phyloP scores from a whole-genome alignment of 164 flowering plant genomes.

The Nymphaea colorata region DNA sequence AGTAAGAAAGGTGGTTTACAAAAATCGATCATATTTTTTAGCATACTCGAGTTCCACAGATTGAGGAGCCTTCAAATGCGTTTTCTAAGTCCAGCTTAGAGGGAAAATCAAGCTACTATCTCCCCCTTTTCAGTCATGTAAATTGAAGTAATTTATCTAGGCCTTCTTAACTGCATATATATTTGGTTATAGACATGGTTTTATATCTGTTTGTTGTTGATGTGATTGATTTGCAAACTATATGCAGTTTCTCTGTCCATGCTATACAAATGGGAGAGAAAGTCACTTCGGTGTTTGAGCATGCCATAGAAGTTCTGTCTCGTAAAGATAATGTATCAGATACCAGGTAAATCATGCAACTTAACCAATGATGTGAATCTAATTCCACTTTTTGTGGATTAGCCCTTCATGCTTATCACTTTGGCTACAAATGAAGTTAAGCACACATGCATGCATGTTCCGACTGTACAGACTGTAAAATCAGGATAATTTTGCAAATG shows the following conservation, averaged over 20 bases:
- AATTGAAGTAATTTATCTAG: constrained; percentile 53
- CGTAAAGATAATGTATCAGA: constrained; percentile 60
- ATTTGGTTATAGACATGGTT: constrained; percentile 1
- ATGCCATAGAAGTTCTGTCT: constrained; percentile 57
- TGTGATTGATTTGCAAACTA: background rate
- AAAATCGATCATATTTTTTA: constrained; percentile 91
- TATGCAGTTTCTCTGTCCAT: constrained; percentile 89
- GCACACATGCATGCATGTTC: too few relatives aligned
- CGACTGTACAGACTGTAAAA: too few relatives aligned
- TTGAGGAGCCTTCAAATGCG: constrained; percentile 62
- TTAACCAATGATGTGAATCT: too few relatives aligned
- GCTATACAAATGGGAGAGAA: constrained; percentile 89
- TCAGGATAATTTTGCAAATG: too few relatives aligned
- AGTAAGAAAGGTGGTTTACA: constrained; percentile 90
- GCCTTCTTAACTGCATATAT: constrained; percentile 1
- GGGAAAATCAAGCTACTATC: constrained; percentile 49
- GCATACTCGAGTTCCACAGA: constrained; percentile 69
- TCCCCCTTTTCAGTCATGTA: constrained; percentile 62
- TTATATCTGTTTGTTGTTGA: background rate
- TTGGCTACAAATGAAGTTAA: too few relatives aligned
- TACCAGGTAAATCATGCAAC: constrained; percentile 39
- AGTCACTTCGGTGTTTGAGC: constrained; percentile 82
- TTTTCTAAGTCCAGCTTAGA: constrained; percentile 65
- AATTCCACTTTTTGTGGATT: too few relatives aligned
- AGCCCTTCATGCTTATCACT: too few relatives aligned